phyloP scores from a whole-genome alignment of 768 basidiomycete species.

The Tricholoma bakamatsutake region DNA sequence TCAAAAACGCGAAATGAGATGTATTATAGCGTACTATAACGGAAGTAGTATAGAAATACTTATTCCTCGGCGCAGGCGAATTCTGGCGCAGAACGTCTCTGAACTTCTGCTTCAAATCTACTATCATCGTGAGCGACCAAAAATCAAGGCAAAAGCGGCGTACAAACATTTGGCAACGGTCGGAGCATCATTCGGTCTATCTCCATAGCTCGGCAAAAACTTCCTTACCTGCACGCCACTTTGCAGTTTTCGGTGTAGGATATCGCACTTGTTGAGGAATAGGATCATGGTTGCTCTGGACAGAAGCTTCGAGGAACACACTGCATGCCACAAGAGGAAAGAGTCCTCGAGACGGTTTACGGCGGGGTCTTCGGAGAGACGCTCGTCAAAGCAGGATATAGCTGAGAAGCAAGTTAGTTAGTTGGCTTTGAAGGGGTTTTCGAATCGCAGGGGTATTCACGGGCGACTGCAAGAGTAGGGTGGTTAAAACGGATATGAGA shows the following conservation, averaged over 20 bases:
- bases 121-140: neutral
- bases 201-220: constrained; percentile 57
- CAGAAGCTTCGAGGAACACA: constrained; percentile 57
- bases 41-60: constrained; percentile 56
- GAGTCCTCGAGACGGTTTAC: constrained; percentile 73
- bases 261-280: constrained; percentile 72
- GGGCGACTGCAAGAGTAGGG: constrained; percentile 38
- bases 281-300: constrained; percentile 57
- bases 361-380: constrained; percentile 48
- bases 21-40: constrained; percentile 40
- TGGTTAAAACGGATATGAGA: constrained; percentile 4
- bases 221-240: constrained; percentile 42
- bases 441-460: constrained; percentile 30
- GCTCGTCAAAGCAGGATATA: constrained; percentile 41
- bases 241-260: constrained; percentile 46
- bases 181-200: constrained; percentile 51
- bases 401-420: constrained; percentile 15
- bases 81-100: constrained; percentile 45
- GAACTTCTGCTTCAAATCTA: constrained; percentile 38
- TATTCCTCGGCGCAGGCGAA: constrained; percentile 43
- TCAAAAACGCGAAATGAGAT: neutral
- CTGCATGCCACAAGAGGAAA: constrained; percentile 57
- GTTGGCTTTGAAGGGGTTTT: neutral
- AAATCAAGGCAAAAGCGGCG: neutral
- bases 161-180: constrained; percentile 53